A percentile compares a stretch with the other conserved stretches of the same genome.
Conservation (phyloP, 257 asterid species). For the Gardenia jasminoides region DNA sequence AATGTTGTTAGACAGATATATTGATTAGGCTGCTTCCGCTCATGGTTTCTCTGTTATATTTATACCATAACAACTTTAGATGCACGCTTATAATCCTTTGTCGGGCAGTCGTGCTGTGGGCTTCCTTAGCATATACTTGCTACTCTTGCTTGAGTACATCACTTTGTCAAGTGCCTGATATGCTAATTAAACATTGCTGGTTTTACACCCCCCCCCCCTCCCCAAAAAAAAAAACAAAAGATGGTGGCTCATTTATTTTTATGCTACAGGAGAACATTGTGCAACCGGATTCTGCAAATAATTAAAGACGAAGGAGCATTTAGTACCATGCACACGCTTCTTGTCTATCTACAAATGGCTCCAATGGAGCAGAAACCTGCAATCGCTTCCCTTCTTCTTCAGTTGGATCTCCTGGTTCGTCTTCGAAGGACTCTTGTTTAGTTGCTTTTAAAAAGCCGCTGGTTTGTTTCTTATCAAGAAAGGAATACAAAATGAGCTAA, state of each 20-base stretch:
- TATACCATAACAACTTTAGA: neutral
- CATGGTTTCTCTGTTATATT: neutral
- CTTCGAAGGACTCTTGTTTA: conserved; percentile 3
- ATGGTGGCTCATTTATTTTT: neutral
- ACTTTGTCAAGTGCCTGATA: neutral
- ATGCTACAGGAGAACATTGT: conserved; percentile 48
- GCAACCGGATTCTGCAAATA: conserved; percentile 61
- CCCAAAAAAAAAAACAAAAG: neutral
- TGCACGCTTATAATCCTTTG: neutral
- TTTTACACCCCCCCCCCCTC: neutral
- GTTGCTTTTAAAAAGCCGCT: neutral
- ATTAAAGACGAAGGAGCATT: conserved; percentile 81
- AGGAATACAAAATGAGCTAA: neutral
- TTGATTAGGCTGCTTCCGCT: neutral
- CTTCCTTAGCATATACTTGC: neutral
- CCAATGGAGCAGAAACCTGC: conserved; percentile 79
- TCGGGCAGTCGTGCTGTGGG: neutral
- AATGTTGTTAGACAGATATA: neutral
- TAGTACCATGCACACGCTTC: conserved; percentile 73
- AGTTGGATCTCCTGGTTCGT: conserved; percentile 77
- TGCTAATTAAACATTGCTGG: neutral
- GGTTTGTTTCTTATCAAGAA: neutral
- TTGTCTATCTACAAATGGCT: conserved; percentile 75
- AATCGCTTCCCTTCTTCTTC: conserved; percentile 76
- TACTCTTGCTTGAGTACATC: neutral